Evolutionary conservation across 305 asterid species (phyloP).

Genomic region (Andrographis paniculata): DNA sequence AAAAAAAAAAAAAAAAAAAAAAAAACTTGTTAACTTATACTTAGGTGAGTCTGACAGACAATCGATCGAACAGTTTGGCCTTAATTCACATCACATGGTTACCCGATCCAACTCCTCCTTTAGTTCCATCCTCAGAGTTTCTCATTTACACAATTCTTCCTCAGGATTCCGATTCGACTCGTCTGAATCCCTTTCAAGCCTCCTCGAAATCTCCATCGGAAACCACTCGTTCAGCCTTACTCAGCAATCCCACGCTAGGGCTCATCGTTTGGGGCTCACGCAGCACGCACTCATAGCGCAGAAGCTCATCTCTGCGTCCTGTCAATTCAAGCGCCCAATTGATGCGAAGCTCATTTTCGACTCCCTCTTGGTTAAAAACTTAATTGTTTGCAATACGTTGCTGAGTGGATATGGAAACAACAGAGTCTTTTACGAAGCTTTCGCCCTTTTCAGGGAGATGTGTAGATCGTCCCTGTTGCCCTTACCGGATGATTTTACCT

Average conservation of each 20-base stretch:
- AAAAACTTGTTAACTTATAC: too few relatives aligned
- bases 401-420: constrained; percentile 51
- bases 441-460: constrained; percentile 46
- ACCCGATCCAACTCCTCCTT: constrained; percentile 11
- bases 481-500: constrained; percentile 50
- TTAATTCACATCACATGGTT: too few relatives aligned
- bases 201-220: constrained; percentile 35
- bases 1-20: too few relatives aligned
- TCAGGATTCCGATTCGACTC: constrained; percentile 21
- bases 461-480: constrained; percentile 20
- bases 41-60: too few relatives aligned
- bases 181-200: constrained; percentile 26
- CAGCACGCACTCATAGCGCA: constrained; percentile 45
- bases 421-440: constrained; percentile 25
- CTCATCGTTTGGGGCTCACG: constrained; percentile 40
- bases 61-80: too few relatives aligned
- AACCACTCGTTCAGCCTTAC: constrained; percentile 28
- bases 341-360: constrained; percentile 35
- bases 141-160: constrained; percentile 16
- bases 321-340: constrained; percentile 27
- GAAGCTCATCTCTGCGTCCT: constrained; percentile 47
- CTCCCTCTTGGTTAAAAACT: constrained; percentile 31
- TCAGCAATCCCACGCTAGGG: constrained; percentile 40
- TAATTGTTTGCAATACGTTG: constrained; percentile 46
- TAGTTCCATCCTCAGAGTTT: constrained; percentile 10